Evolutionary conservation across 2,329 filamentous ascomycete species (phyloP), one percentile per base, ranked within the genome.

Genomic region (Epichloe hybrida): DNA sequence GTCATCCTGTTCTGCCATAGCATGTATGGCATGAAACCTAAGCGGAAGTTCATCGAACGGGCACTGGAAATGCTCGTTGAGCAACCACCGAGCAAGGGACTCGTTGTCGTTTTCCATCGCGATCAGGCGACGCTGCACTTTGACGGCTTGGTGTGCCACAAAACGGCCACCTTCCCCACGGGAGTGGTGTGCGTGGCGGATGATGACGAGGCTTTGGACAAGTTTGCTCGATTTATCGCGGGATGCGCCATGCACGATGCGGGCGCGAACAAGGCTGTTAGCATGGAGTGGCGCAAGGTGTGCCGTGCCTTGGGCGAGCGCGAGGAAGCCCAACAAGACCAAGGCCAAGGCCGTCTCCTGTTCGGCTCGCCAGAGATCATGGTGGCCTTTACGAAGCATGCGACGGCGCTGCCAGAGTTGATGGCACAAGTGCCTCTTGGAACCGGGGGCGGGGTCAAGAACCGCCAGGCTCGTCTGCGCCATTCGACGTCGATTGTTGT

Each of bases 1-100:
- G 13, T 81, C 40, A 60, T 83, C 17, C 58, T 84, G 4, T 80
- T 83, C 62, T 83, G 78, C 56, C 79, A 83, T 59, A 81, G 80
- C 64, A 73, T 83, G 72, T 81, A 83, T 55, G 77, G 76, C 53
- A 75, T 83, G 72, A 67, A 66, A 0, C 67, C 69, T 2, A 75
- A 77, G 55, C 57, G 54, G n/a, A 59, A 13, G 2, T 70, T 68
- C 52, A 71, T 83, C 54, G 59, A 72, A 58, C 56, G 53, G 17
- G 70, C 74, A 2, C 58, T 83, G 7, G 56, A 61, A 17, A 67
- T 78, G 69, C 73, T 83, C 35, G 61, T 55, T 53, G 55, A 67
- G 50, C 51, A 57, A 35, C 61, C 65, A 35, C 61, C 65, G 54
- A 54, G 62, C 51, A 66, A 57, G n/a, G 71, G 69, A 50, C 58